Base-by-base conservation (phyloP, 768 basidiomycete genomes). In the Auricularia cornea region DNA sequence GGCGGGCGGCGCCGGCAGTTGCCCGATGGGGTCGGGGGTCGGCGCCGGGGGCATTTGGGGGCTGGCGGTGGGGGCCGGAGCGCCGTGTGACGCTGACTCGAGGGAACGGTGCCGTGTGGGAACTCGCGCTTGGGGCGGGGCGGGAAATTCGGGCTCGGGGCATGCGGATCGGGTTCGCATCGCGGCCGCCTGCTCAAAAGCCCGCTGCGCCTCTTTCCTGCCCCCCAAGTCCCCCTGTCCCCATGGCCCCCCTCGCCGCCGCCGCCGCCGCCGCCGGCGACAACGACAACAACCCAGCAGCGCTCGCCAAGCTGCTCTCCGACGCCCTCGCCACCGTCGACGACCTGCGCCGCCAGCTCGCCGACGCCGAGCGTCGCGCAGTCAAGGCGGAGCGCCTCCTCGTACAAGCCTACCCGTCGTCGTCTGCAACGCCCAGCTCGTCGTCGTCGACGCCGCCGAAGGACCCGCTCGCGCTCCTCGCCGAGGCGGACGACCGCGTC, bases 261-360 rank as follows among this genome's bases (percentile, higher is more conserved):
- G n/a, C n/a, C n/a, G n/a, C n/a, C n/a, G n/a, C n/a, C n/a, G n/a
- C n/a, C n/a, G n/a, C n/a, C n/a, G n/a, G n/a, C n/a, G 23, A 3
- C 64, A 18, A 44, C 62, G 14, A 40, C 62, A 28, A 38, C 35
- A 57, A 79, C 20, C 77, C 83, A 67, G 74, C 84, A 1, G 79
- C 82, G 63, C 83, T 88, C 68, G 85, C 86, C 16, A 67, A 76
- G 6, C 79, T 88, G 59, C 83, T 89, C 69, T 70, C 81, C 3
- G 75, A 79, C 40, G 77, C 82, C 56, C 83, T 83, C 68, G 75
- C 75, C 66, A 85, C 88, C 54, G 70, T 74, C 38, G 86, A 88
- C 12, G 14, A 60, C 26, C 79, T 88, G 57, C 76, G 78, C 23
- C 76, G 75, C 38, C 83, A 88, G 67, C 73, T 82, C 66, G 65